phyloP scores from a whole-genome alignment of 805 yeast species.

The Kazachstania viticola region DNA sequence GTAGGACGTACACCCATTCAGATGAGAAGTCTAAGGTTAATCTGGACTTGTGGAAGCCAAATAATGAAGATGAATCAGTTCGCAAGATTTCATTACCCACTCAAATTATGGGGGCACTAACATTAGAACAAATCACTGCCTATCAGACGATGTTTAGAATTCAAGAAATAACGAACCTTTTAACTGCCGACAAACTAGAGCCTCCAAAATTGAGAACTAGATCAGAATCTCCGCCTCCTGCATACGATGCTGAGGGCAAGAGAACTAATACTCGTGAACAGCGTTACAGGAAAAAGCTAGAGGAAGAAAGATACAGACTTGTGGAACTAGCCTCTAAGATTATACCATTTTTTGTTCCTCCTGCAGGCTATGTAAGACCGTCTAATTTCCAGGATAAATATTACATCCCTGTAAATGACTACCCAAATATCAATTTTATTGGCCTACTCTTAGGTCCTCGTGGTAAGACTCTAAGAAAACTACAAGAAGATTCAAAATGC shows the following conservation, averaged over 20 bases:
- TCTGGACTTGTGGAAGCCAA: conserved; percentile 7
- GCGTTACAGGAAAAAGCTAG: conserved; percentile 48
- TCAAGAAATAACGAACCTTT: conserved; percentile 60
- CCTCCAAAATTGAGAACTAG: conserved; percentile 39
- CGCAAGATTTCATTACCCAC: conserved; percentile 33
- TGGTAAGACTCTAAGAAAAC: conserved; percentile 73
- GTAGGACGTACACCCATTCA: too few relatives aligned
- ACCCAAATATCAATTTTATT: conserved; percentile 87
- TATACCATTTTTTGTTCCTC: conserved; percentile 72
- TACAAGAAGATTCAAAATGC: conserved; percentile 83
- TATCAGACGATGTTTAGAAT: conserved; percentile 62
- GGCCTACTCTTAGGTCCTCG: conserved; percentile 91
- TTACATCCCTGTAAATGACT: conserved; percentile 72
- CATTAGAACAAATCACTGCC: conserved; percentile 71
- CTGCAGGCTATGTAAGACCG: conserved; percentile 61
- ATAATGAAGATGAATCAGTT: too few relatives aligned
- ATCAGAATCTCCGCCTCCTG: conserved; percentile 89
- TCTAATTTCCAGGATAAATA: conserved; percentile 70
- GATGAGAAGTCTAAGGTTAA: conserved; percentile 1
- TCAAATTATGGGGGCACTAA: conserved; percentile 35
- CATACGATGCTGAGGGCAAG: conserved; percentile 71
- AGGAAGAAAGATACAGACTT: conserved; percentile 67
- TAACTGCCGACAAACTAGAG: conserved; percentile 21
- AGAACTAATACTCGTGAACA: conserved; percentile 77
- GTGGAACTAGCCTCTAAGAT: conserved; percentile 63